Evolutionary conservation across 2,329 filamentous ascomycete genomes (phyloP).

Genomic region (Xylaria multiplex): DNA sequence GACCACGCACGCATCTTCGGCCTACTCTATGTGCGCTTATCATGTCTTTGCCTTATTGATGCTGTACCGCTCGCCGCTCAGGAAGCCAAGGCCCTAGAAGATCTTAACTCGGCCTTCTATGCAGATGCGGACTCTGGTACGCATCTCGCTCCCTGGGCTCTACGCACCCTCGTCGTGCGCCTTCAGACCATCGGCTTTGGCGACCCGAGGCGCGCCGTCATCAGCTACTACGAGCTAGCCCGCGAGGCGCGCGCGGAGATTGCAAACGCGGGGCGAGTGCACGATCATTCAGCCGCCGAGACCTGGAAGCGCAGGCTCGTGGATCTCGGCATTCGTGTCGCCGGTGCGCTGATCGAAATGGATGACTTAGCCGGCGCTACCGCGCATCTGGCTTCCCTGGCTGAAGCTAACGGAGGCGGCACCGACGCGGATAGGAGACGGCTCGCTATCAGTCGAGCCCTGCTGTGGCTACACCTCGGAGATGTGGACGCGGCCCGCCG

Average conservation of each 20-base stretch:
- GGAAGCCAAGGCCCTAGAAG: conserved; percentile 71
- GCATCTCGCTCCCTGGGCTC: conserved; percentile 85
- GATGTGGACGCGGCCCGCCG: conserved; percentile 74
- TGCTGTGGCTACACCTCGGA: conserved; percentile 83
- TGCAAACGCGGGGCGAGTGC: conserved; percentile 55
- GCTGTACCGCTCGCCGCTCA: conserved; percentile 75
- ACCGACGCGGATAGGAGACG: conserved; percentile 50
- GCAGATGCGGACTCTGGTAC: conserved; percentile 62
- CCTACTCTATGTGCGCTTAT: conserved; percentile 82
- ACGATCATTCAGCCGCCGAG: conserved; percentile 64
- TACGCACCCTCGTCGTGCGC: conserved; percentile 83
- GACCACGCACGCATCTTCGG: conserved; percentile 76
- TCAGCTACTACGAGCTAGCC: conserved; percentile 89
- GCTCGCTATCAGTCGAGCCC: conserved; percentile 62
- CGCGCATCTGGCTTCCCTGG: conserved; percentile 73
- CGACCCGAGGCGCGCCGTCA: conserved; percentile 84
- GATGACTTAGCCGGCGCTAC: conserved; percentile 84
- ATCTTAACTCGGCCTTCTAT: conserved; percentile 68
- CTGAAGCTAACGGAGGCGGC: conserved; percentile 48
- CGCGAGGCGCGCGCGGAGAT: conserved; percentile 76
- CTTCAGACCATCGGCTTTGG: conserved; percentile 87
- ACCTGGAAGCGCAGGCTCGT: conserved; percentile 77
- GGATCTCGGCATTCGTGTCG: conserved; percentile 77
- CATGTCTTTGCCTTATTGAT: conserved; percentile 82
- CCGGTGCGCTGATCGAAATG: conserved; percentile 80